A percentile compares a stretch with the other conserved stretches of the same genome.
These are phyloP conservation scores for Fusarium irregulare DNA, from an alignment of 2,329 filamentous ascomycete species.

Conservation along the genomic window DNA sequence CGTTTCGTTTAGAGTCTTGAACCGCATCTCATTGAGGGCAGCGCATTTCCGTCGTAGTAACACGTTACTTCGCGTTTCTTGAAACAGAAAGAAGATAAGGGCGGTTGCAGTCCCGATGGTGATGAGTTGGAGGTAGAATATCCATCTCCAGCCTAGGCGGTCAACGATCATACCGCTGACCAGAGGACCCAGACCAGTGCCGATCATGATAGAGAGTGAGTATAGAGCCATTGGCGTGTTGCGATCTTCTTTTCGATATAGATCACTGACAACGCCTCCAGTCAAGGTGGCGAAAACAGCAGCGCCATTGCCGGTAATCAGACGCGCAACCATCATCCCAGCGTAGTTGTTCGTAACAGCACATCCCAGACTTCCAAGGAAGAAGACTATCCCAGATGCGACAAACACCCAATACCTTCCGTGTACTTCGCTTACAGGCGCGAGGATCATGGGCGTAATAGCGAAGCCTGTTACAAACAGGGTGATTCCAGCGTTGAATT, in stretches of 20 bases:
- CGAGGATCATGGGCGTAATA: conserved; percentile 74
- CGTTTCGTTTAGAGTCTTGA: background rate
- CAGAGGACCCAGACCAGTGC: conserved; percentile 72
- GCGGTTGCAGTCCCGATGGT: conserved; percentile 65
- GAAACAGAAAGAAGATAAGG: conserved; percentile 68
- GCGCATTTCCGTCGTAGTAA: conserved; percentile 70
- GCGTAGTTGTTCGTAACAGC: conserved; percentile 68
- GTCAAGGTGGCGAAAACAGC: conserved; percentile 61
- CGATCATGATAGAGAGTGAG: conserved; percentile 69
- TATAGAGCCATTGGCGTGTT: conserved; percentile 78
- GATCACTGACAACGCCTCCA: conserved; percentile 74
- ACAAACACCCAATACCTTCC: conserved; percentile 50
- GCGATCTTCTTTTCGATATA: conserved; percentile 71
- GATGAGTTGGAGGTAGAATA: conserved; percentile 75
- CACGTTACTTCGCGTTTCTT: conserved; percentile 76
- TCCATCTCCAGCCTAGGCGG: conserved; percentile 71
- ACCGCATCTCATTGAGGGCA: conserved; percentile 63
- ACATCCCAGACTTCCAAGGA: conserved; percentile 61
- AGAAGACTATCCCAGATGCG: conserved; percentile 51
- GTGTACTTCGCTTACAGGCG: conserved; percentile 73
- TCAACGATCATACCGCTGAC: conserved; percentile 69
- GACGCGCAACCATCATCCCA: conserved; percentile 71
- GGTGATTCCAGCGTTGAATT: conserved; percentile 70
- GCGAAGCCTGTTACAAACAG: conserved; percentile 73
- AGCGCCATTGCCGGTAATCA: conserved; percentile 71